phyloP scores from a whole-genome alignment of 805 yeast species.

The Saturnispora serradocipensis region DNA sequence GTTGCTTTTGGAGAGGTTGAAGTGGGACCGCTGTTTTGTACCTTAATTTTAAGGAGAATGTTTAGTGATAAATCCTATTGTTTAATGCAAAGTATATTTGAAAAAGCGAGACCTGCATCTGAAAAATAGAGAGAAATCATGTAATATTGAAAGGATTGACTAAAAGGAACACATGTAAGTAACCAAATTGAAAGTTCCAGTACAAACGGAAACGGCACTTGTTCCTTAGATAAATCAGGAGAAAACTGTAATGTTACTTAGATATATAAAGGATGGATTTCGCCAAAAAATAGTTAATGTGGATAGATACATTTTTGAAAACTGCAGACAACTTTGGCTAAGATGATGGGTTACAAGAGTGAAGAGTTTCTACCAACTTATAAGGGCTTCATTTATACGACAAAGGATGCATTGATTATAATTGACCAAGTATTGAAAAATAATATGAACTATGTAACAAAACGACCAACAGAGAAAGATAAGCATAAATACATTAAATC shows the following conservation, averaged over 20 bases:
- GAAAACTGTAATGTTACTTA: background rate
- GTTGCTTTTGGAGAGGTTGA: background rate
- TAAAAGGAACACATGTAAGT: background rate
- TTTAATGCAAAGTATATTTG: background rate
- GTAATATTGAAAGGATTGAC: background rate
- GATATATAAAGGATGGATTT: background rate
- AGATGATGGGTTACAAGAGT: background rate
- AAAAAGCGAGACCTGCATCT: background rate
- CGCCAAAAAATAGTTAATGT: background rate
- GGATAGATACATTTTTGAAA: too few relatives aligned
- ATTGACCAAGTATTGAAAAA: constrained; percentile 71
- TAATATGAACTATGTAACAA: constrained; percentile 49
- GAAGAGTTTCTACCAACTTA: constrained; percentile 41
- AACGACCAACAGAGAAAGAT: constrained; percentile 80
- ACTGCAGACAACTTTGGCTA: background rate
- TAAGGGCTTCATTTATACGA: constrained; percentile 68
- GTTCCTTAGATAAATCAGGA: background rate
- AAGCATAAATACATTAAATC: constrained; percentile 54
- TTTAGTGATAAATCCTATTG: background rate
- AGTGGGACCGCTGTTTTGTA: constrained; percentile 1
- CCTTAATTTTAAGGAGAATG: background rate
- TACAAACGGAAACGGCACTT: background rate
- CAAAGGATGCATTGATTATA: constrained; percentile 73
- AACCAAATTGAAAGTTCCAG: background rate
- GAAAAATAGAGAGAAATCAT: background rate